Evolutionary conservation across 2,329 filamentous ascomycete genomes (phyloP).

Genomic region (Neodidymelliopsis sp.): DNA sequence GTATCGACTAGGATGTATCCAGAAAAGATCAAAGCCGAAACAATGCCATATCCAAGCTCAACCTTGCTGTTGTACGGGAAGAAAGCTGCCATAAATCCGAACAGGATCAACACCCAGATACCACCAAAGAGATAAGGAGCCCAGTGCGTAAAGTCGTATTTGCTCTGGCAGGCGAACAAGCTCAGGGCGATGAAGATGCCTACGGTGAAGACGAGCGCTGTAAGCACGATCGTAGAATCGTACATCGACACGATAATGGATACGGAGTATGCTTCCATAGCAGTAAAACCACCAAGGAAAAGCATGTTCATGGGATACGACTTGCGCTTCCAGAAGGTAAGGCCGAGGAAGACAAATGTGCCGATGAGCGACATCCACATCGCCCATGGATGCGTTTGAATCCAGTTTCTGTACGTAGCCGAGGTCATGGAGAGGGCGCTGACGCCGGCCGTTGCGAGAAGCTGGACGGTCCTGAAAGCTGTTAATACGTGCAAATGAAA

Average conservation of each 20-base stretch:
- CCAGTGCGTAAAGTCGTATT: constrained; percentile 98
- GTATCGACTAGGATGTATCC: constrained; percentile 97
- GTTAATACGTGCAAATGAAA: constrained; percentile 21
- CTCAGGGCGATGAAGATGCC: constrained; percentile 70
- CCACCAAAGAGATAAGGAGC: constrained; percentile 92
- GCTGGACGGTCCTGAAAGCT: constrained; percentile 74
- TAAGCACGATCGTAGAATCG: constrained; percentile 80
- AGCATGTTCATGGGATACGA: constrained; percentile 93
- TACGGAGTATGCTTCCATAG: constrained; percentile 91
- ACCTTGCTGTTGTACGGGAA: constrained; percentile 82
- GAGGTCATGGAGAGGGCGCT: constrained; percentile 89
- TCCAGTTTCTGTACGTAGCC: constrained; percentile 80
- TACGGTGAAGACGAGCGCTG: constrained; percentile 85
- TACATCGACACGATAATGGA: constrained; percentile 94
- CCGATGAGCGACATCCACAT: constrained; percentile 79
- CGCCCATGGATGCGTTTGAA: constrained; percentile 81
- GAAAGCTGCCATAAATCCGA: constrained; percentile 91
- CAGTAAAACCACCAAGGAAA: constrained; percentile 89
- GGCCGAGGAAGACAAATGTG: constrained; percentile 46
- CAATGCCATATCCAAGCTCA: constrained; percentile 84
- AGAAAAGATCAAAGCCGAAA: constrained; percentile 87
- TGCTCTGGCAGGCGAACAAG: constrained; percentile 93
- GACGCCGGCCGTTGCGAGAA: constrained; percentile 82
- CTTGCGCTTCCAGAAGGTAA: constrained; percentile 52
- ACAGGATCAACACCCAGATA: constrained; percentile 89